Conservation (phyloP, 257 asterid species). For the Avicennia marina region DNA sequence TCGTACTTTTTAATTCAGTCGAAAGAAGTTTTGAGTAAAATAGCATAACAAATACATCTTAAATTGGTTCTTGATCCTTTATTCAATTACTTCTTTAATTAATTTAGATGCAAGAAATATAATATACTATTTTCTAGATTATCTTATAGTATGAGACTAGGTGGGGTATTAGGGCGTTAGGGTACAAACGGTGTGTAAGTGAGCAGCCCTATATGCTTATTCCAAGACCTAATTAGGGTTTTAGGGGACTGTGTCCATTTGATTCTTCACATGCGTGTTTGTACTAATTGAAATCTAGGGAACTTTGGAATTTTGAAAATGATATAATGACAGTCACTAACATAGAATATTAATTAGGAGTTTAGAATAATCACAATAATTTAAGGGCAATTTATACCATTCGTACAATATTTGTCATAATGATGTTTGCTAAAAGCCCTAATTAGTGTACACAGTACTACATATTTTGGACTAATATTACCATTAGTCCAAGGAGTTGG, state of each 20-base stretch:
- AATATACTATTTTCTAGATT: neutral
- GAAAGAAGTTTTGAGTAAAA: too few species aligned
- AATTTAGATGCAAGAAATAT: too few species aligned
- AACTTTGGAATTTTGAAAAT: neutral
- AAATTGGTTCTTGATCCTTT: too few species aligned
- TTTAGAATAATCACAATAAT: neutral
- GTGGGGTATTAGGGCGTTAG: neutral
- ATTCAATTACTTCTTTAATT: too few species aligned
- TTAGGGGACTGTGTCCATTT: conserved; percentile 21
- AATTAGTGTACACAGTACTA: too few species aligned
- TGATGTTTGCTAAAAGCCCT: too few species aligned
- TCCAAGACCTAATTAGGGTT: conserved; percentile 21
- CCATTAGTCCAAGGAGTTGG: too few species aligned
- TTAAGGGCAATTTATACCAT: neutral
- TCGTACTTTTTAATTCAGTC: too few species aligned
- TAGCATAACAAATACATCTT: too few species aligned
- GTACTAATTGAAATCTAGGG: conserved; percentile 18
- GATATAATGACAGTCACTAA: conserved; percentile 10
- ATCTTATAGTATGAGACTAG: neutral
- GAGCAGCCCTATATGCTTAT: conserved; percentile 9
- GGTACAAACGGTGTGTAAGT: conserved; percentile 18
- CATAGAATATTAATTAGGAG: neutral
- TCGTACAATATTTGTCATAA: neutral
- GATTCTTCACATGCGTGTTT: conserved; percentile 25
- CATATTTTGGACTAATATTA: too few species aligned